Evolutionary conservation across 2,329 filamentous ascomycete species (phyloP), one percentile per base, ranked within the genome.

Genomic region (Neoscytalidium dimidiatum): DNA sequence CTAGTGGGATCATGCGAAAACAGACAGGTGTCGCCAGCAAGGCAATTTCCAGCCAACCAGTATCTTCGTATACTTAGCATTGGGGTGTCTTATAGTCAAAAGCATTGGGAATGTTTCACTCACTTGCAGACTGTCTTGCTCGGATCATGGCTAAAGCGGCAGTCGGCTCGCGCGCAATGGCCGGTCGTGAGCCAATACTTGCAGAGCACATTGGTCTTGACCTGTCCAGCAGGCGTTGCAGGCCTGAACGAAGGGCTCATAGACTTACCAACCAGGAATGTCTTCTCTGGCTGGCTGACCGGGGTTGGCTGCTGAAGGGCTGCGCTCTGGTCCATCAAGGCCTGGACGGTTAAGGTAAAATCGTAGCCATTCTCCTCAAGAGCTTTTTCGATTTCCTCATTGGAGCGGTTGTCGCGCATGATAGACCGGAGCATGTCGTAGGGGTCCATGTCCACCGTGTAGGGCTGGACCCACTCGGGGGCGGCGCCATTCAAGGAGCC

Each of bases 371-470:
- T 94, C 65, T 88, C 85, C 69, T 94, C 92, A 52, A 99, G 85
- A 4, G 94, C 92, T n/a, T 88, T 85, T 75, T 97, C 94, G 53
- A 99, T 94, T 77, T 99, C 95, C 60, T 98, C 94, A 72, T 98
- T 94, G 2, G 92, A 90, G 73, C 91, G 90, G 63, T 92, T 89
- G 71, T 95, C 92, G 53, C 94, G 92, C 28, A 99, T 84, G 44
- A 99, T 96, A 5, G 94, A 97, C 67, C 95, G 91, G 64, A 99
- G 84, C 87, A 99, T 98, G 75, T 99, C 95, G 78, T 97, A 97
- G 0, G 95, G 94, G 66, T 92, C 96, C 94, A 99, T 98, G 73
- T 98, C 94, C 64, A 88, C 87, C 73, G 91, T 90, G 74, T 86
- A 85, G 14, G 84, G 81, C 66, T 83, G 82, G 53, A 89, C 83